A percentile compares a stretch with the other conserved stretches of the same genome.
Conservation (phyloP, 352 stramenopile species). For the Phytophthora foliorum region DNA sequence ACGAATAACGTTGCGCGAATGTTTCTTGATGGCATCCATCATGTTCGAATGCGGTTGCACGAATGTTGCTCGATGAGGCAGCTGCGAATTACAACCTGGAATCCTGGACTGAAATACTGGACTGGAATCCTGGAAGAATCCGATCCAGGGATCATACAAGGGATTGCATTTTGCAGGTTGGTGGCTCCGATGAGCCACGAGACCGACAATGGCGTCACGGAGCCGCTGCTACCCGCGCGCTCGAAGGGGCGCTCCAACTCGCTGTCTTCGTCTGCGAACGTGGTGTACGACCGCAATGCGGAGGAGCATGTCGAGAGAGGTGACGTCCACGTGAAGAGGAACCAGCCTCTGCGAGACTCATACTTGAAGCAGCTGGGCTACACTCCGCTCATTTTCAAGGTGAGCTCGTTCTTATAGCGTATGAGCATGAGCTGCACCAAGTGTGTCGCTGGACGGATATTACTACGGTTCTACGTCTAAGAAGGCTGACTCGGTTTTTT, state of each 20-base stretch:
- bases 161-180: too few species aligned
- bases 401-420: constrained; percentile 33
- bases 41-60: too few species aligned
- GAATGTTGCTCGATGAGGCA: too few species aligned
- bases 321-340: constrained; percentile 39
- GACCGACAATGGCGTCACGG: constrained; percentile 36
- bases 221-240: constrained; percentile 65
- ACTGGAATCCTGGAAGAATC: too few species aligned
- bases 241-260: constrained; percentile 40
- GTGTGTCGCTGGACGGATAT: constrained; percentile 6
- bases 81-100: too few species aligned
- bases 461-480: constrained; percentile 1
- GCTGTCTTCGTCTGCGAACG: constrained; percentile 21
- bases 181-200: constrained; percentile 37
- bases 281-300: constrained; percentile 26
- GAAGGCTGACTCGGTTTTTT: constrained; percentile 16
- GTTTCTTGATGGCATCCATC: too few species aligned
- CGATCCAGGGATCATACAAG: too few species aligned
- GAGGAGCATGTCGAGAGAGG: constrained; percentile 15
- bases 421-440: constrained; percentile 14
- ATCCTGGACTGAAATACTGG: too few species aligned
- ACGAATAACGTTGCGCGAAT: too few species aligned
- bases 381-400: constrained; percentile 84
- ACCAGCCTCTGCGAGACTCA: constrained; percentile 60
- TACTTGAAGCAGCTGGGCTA: constrained; percentile 85